These are phyloP conservation scores for Orychophragmus violaceus DNA, from an alignment of 345 rosid species.

Conservation along the genomic window DNA sequence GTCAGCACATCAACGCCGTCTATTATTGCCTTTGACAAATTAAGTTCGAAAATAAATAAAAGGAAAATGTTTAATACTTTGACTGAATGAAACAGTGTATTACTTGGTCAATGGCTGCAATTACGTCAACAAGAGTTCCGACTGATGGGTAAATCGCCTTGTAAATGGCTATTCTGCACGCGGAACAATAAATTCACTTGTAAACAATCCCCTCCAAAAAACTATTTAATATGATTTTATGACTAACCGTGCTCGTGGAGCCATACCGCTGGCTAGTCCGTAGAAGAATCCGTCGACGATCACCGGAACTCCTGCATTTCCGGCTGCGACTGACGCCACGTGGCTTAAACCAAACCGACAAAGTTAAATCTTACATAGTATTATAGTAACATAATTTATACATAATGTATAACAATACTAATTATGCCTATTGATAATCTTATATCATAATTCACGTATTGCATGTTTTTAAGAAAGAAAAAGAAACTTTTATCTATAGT, in stretches of 20 bases:
- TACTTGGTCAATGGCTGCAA: constrained; percentile 93
- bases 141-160: constrained; percentile 78
- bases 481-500: background rate
- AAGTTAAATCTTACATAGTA: background rate
- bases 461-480: background rate
- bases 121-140: constrained; percentile 67
- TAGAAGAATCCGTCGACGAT: constrained; percentile 56
- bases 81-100: background rate
- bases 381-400: background rate
- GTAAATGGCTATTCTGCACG: constrained; percentile 66
- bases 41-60: background rate
- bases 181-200: background rate
- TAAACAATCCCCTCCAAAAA: background rate
- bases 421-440: background rate
- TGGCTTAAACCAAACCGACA: constrained; percentile 46
- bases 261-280: constrained; percentile 81
- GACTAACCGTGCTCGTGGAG: constrained; percentile 72
- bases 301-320: constrained; percentile 74
- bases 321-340: constrained; percentile 80
- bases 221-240: background rate
- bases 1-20: constrained; percentile 71
- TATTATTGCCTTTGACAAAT: constrained; percentile 39
- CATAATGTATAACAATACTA: background rate
- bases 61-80: background rate
- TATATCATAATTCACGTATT: background rate